Evolutionary conservation across 768 basidiomycete genomes (phyloP).

Genomic region (Grammothele lineata): DNA sequence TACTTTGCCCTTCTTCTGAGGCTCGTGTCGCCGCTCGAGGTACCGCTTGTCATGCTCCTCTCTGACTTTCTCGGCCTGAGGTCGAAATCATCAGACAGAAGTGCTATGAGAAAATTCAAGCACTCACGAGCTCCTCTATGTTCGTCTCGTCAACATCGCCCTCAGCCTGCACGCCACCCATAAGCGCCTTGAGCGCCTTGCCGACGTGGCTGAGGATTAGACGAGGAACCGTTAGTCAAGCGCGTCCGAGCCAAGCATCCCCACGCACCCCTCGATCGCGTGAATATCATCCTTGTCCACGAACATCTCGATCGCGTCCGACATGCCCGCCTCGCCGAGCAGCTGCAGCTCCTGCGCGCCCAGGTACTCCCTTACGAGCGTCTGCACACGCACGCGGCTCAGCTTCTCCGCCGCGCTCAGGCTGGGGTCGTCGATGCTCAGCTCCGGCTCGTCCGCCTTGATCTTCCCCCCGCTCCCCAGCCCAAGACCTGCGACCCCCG

Average conservation of each 20-base stretch:
- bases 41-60: slow-evolving; percentile 66
- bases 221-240: too few species aligned
- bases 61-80: slow-evolving; percentile 70
- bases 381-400: slow-evolving; percentile 78
- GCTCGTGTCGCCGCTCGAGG: slow-evolving; percentile 39
- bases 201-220: slow-evolving; percentile 55
- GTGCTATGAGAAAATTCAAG: background rate
- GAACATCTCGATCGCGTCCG: slow-evolving; percentile 90
- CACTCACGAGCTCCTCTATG: slow-evolving; percentile 67
- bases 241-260: background rate
- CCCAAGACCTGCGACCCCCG: too few species aligned
- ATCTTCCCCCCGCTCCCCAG: slow-evolving; percentile 49
- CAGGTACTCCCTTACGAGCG: slow-evolving; percentile 88
- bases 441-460: slow-evolving; percentile 69
- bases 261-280: slow-evolving; percentile 84
- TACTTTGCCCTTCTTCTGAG: slow-evolving; percentile 42
- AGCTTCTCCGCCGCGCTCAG: slow-evolving; percentile 68
- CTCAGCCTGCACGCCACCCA: slow-evolving; percentile 66
- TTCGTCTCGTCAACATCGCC: slow-evolving; percentile 70
- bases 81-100: background rate
- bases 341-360: slow-evolving; percentile 91
- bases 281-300: slow-evolving; percentile 97
- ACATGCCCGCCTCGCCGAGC: slow-evolving; percentile 86
- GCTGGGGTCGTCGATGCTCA: slow-evolving; percentile 75
- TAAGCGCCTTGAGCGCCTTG: slow-evolving; percentile 51